Percentiles rank a stretch among this genome's conserved stretches.
These are phyloP conservation scores for Penicillium sp. DNA, from an alignment of 2,329 filamentous ascomycete genomes.

Conservation along the genomic window DNA sequence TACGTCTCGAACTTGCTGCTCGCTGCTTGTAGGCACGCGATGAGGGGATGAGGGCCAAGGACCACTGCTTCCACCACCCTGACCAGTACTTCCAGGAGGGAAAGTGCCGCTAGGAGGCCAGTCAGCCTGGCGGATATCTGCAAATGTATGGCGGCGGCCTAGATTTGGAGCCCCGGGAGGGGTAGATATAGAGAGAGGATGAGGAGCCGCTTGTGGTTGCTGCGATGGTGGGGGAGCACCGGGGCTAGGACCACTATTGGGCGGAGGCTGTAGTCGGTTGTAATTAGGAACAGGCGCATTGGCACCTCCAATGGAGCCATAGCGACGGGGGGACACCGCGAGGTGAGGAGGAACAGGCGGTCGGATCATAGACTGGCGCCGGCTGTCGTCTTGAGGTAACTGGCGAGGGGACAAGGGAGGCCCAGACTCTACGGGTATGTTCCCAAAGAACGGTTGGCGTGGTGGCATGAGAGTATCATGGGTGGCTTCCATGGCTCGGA, in stretches of 20 bases:
- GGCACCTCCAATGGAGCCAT: constrained; percentile 76
- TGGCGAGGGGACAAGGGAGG: constrained; percentile 85
- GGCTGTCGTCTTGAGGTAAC: constrained; percentile 79
- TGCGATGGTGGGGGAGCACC: neutral
- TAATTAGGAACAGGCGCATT: constrained; percentile 70
- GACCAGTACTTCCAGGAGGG: constrained; percentile 61
- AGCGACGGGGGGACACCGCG: constrained; percentile 75
- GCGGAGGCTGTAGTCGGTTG: constrained; percentile 67
- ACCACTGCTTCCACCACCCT: constrained; percentile 54
- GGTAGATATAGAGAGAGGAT: constrained; percentile 60
- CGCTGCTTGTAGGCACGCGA: constrained; percentile 52
- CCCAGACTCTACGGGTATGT: constrained; percentile 63
- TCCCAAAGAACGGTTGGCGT: constrained; percentile 67
- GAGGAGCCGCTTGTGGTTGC: constrained; percentile 65
- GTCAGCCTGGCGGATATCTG: constrained; percentile 88
- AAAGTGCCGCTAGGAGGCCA: constrained; percentile 65
- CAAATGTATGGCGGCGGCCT: constrained; percentile 85
- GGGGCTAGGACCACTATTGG: constrained; percentile 51
- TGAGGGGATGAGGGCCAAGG: constrained; percentile 71
- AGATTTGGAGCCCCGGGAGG: constrained; percentile 64
- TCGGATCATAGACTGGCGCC: constrained; percentile 73
- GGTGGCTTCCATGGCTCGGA: constrained; percentile 59
- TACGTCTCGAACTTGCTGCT: constrained; percentile 65
- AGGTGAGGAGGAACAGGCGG: constrained; percentile 81
- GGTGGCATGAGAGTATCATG: constrained; percentile 67